These are phyloP conservation scores for Yamadazyma spencermartinsiae DNA, from an alignment of 1,139 yeast genomes.

Conservation along the genomic window DNA sequence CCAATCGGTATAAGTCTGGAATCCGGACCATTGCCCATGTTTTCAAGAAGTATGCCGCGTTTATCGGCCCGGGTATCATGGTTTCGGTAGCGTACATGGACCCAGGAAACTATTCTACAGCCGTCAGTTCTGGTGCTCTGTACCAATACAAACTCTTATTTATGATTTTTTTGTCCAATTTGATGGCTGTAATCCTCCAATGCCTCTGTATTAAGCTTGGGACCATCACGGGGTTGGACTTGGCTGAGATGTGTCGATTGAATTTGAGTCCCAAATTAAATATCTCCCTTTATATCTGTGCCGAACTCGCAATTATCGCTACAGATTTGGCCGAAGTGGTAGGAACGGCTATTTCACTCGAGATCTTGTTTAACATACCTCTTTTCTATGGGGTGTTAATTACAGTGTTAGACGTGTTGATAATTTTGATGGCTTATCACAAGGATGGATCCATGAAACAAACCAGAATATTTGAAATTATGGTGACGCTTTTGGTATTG, in stretches of 20 bases:
- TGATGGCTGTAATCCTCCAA: slow-evolving; percentile 73
- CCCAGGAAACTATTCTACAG: slow-evolving; percentile 80
- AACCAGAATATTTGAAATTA: slow-evolving; percentile 63
- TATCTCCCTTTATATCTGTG: slow-evolving; percentile 56
- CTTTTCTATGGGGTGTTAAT: slow-evolving; percentile 64
- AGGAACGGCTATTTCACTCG: slow-evolving; percentile 75
- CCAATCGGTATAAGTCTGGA: background rate
- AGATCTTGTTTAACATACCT: slow-evolving; percentile 68
- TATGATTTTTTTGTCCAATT: slow-evolving; percentile 61
- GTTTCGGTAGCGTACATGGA: slow-evolving; percentile 79
- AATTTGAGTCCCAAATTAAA: slow-evolving; percentile 62
- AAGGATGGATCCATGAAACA: slow-evolving; percentile 70
- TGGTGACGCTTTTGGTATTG: slow-evolving; percentile 62
- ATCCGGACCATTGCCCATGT: background rate
- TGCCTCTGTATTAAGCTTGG: slow-evolving; percentile 74
- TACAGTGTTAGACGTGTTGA: slow-evolving; percentile 71
- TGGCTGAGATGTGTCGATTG: slow-evolving; percentile 73
- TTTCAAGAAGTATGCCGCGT: slow-evolving; percentile 52
- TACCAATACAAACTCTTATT: slow-evolving; percentile 65
- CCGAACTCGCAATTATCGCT: slow-evolving; percentile 76
- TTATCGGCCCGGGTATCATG: slow-evolving; percentile 75
- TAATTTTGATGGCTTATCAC: slow-evolving; percentile 66
- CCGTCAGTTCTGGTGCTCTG: slow-evolving; percentile 77
- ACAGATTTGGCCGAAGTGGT: slow-evolving; percentile 84
- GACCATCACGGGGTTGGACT: slow-evolving; percentile 73